phyloP scores from a whole-genome alignment of 345 rosid species.

The Eucalyptus cloeziana region DNA sequence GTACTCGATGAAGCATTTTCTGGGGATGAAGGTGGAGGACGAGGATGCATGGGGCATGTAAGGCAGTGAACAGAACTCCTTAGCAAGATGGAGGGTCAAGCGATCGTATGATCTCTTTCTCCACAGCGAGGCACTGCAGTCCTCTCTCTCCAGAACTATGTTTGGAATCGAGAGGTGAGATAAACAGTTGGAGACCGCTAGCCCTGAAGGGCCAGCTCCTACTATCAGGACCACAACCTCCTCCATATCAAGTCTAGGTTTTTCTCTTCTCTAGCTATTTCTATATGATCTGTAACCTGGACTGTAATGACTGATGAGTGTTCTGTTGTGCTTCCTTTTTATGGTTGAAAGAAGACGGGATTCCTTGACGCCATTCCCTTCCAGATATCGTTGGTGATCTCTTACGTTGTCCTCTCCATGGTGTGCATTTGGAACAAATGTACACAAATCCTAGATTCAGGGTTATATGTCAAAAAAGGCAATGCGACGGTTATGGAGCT shows the following conservation, averaged over 20 bases:
- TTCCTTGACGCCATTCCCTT: not conserved
- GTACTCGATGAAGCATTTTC: not conserved
- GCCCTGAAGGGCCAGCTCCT: conserved; percentile 2
- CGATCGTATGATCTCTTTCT: conserved; percentile 9
- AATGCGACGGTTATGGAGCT: not conserved
- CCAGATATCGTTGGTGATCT: not conserved
- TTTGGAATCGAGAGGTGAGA: not conserved
- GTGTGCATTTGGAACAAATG: not conserved
- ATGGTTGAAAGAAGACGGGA: not conserved
- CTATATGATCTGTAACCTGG: not conserved
- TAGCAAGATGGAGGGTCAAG: conserved; percentile 1
- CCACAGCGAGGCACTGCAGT: conserved; percentile 4
- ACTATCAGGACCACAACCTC: not conserved
- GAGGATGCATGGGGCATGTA: not conserved
- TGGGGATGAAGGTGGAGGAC: not conserved
- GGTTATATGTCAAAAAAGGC: not conserved
- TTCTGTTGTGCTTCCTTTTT: not conserved
- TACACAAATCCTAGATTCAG: not conserved
- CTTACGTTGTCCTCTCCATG: not conserved
- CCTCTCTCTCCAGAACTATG: conserved; percentile 1
- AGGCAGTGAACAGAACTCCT: conserved; percentile 2
- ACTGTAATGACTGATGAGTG: not conserved
- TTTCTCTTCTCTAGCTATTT: not conserved
- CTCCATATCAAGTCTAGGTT: not conserved
- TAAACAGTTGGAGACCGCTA: not conserved